phyloP scores from a whole-genome alignment of 2,329 filamentous ascomycete genomes.

The Pseudogymnoascus sp. region DNA sequence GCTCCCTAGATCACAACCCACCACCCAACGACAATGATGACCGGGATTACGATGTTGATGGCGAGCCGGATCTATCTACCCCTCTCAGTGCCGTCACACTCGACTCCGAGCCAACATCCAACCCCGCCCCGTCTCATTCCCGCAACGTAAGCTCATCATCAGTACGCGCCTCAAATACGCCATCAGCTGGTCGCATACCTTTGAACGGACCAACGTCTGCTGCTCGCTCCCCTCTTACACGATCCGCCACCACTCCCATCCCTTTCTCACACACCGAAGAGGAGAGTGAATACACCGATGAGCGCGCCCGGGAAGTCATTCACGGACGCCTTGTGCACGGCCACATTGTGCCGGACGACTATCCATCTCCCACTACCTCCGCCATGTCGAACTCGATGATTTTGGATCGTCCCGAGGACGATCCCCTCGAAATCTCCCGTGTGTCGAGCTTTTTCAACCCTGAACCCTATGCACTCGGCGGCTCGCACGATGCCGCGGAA shows the following conservation, averaged over 20 bases:
- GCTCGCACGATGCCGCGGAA: conserved; percentile 73
- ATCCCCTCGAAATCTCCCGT: conserved; percentile 72
- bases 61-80: background rate
- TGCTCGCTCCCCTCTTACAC: conserved; percentile 19
- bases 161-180: conserved; percentile 16
- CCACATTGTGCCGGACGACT: conserved; percentile 91
- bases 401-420: conserved; percentile 52
- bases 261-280: conserved; percentile 20
- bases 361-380: conserved; percentile 69
- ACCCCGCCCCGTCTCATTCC: conserved; percentile 18
- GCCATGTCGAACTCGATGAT: conserved; percentile 51
- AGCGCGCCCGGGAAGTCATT: conserved; percentile 80
- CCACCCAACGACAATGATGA: background rate
- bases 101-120: conserved; percentile 5
- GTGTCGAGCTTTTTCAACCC: conserved; percentile 74
- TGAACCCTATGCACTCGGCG: conserved; percentile 62
- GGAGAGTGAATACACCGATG: conserved; percentile 42
- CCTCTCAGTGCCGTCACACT: background rate
- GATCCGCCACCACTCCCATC: conserved; percentile 17
- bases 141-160: conserved; percentile 23
- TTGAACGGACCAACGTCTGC: conserved; percentile 12
- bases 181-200: conserved; percentile 20
- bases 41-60: background rate
- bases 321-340: conserved; percentile 86
- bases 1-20: background rate